These are phyloP conservation scores for Phialemonium atrogriseum DNA, from an alignment of 2,329 filamentous ascomycete species.

Conservation along the genomic window DNA sequence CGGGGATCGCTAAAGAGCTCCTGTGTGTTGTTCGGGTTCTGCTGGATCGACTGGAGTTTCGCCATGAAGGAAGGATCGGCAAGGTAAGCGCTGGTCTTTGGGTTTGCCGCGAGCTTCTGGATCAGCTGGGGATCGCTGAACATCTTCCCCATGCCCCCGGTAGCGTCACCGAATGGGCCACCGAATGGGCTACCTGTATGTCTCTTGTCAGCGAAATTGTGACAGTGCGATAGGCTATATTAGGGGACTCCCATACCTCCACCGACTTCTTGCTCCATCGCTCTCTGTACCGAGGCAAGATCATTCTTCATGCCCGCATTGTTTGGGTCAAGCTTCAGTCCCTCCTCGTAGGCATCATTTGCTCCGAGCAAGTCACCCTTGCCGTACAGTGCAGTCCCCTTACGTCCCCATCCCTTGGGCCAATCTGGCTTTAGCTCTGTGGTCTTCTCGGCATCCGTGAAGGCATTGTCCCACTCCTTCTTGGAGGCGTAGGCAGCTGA, in stretches of 20 bases:
- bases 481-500: constrained; percentile 84
- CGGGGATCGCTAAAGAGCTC: constrained; percentile 81
- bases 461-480: constrained; percentile 74
- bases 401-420: constrained; percentile 93
- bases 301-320: constrained; percentile 93
- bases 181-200: too few relatives aligned
- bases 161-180: constrained; percentile 41
- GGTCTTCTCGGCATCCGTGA: constrained; percentile 87
- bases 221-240: constrained; percentile 1
- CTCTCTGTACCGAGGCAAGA: constrained; percentile 74
- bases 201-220: neutral
- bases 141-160: constrained; percentile 76
- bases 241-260: constrained; percentile 11
- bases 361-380: constrained; percentile 77
- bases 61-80: constrained; percentile 81
- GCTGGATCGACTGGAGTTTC: constrained; percentile 74
- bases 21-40: constrained; percentile 71
- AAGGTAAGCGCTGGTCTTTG: constrained; percentile 79
- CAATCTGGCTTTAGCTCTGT: constrained; percentile 95
- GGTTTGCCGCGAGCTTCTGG: constrained; percentile 85
- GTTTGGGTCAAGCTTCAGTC: constrained; percentile 83
- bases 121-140: constrained; percentile 90
- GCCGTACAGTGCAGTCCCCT: constrained; percentile 85
- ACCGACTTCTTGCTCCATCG: constrained; percentile 66
- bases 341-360: constrained; percentile 84